These are phyloP conservation scores for Cyclotella atomus DNA, from an alignment of 108 stramenopile genomes.

Conservation along the genomic window DNA sequence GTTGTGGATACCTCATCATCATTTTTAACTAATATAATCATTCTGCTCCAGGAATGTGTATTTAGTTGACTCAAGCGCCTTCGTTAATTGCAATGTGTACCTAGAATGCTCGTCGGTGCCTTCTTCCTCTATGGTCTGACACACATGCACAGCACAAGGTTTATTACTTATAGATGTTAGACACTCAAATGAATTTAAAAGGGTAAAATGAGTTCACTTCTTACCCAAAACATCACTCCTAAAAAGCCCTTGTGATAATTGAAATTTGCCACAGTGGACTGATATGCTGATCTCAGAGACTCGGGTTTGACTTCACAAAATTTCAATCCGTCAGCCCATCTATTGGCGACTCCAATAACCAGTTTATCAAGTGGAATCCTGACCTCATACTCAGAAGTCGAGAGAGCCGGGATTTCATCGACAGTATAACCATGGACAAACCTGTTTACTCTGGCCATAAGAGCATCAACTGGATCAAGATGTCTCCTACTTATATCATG, in stretches of 20 bases:
- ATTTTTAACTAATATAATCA: background rate
- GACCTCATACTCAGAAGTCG: constrained; percentile 19
- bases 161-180: too few species aligned
- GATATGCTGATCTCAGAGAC: constrained; percentile 44
- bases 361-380: constrained; percentile 59
- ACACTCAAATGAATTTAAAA: background rate
- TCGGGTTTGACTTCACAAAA: constrained; percentile 43
- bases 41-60: too few species aligned
- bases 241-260: constrained; percentile 39
- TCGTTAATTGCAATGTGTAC: constrained; percentile 1
- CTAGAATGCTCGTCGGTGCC: constrained; percentile 1
- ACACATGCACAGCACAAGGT: background rate
- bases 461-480: constrained; percentile 19
- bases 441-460: constrained; percentile 25
- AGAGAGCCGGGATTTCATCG: background rate
- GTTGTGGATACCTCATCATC: background rate
- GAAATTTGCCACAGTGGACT: constrained; percentile 21
- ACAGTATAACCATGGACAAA: constrained; percentile 26
- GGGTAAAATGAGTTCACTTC: background rate
- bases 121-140: constrained; percentile 21
- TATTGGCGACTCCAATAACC: constrained; percentile 75
- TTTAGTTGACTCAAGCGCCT: background rate
- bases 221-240: constrained; percentile 80
- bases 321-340: constrained; percentile 55
- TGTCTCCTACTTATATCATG: constrained; percentile 43